These are phyloP conservation scores for Rhodotorula babjevae DNA, from an alignment of 768 basidiomycete genomes.

Conservation along the genomic window DNA sequence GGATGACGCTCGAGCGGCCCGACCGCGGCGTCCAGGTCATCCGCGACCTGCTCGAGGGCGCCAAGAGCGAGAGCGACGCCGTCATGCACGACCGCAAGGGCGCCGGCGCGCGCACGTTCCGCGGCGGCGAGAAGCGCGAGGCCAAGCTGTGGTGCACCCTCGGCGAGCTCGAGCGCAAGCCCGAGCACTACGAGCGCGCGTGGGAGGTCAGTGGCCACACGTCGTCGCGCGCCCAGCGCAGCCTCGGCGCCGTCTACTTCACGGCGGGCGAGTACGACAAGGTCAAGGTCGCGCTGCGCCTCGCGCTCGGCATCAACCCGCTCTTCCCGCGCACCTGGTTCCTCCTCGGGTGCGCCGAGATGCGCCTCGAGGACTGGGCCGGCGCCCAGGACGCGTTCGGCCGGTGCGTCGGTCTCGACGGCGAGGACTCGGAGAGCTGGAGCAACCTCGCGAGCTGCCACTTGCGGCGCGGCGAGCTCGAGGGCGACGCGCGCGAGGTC, in stretches of 20 bases:
- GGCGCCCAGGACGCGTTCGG: slow-evolving; percentile 76
- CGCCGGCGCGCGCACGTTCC: slow-evolving; percentile 20
- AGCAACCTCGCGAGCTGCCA: slow-evolving; percentile 93
- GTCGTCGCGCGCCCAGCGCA: slow-evolving; percentile 85
- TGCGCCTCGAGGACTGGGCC: slow-evolving; percentile 77
- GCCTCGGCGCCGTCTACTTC: slow-evolving; percentile 79
- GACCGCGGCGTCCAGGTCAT: slow-evolving; percentile 77
- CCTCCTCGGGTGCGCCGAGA: slow-evolving; percentile 83
- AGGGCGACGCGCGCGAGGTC: slow-evolving; percentile 45
- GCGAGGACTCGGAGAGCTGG: slow-evolving; percentile 98
- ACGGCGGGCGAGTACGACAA: slow-evolving; percentile 60
- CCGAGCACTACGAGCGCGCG: slow-evolving; percentile 71
- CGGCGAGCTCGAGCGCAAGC: slow-evolving; percentile 77
- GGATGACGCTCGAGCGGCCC: slow-evolving; percentile 69
- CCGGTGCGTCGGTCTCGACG: slow-evolving; percentile 82
- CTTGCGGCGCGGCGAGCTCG: slow-evolving; percentile 65
- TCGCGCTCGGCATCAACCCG: slow-evolving; percentile 82
- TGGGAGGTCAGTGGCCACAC: slow-evolving; percentile 76
- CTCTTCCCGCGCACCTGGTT: slow-evolving; percentile 87
- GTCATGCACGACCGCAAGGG: slow-evolving; percentile 56
- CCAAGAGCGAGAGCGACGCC: slow-evolving; percentile 72
- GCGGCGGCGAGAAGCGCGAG: slow-evolving; percentile 64
- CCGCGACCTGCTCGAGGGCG: slow-evolving; percentile 74
- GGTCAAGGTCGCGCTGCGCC: slow-evolving; percentile 63
- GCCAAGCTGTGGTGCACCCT: slow-evolving; percentile 93